Conservation (phyloP, 192 early-diverging fungal genomes). For the Entomortierella lignicola region DNA sequence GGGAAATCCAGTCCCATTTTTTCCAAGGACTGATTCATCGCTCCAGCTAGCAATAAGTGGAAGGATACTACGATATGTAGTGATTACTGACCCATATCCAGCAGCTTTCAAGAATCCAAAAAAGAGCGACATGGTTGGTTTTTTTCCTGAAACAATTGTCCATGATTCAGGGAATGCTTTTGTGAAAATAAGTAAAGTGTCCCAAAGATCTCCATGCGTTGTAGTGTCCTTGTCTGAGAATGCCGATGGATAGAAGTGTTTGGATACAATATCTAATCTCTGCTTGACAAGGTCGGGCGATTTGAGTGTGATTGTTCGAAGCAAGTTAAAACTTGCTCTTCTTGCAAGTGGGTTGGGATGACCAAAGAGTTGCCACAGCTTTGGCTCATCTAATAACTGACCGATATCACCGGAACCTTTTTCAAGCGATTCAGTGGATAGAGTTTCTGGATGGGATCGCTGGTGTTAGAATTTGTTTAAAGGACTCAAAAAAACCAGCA, state of each 20-base stretch:
- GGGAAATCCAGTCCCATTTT: constrained; percentile 48
- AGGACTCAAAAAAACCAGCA: neutral
- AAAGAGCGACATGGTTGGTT: constrained; percentile 70
- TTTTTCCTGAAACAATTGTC: constrained; percentile 65
- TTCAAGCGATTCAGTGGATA: constrained; percentile 33
- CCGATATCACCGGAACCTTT: constrained; percentile 56
- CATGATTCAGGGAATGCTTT: constrained; percentile 76
- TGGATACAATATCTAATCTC: constrained; percentile 61
- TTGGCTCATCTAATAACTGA: constrained; percentile 60
- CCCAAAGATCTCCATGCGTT: constrained; percentile 87
- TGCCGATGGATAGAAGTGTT: constrained; percentile 68
- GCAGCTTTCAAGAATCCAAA: constrained; percentile 76
- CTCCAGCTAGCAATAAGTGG: constrained; percentile 66
- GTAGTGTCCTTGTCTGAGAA: constrained; percentile 81
- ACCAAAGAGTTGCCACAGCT: constrained; percentile 65
- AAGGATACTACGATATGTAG: constrained; percentile 83
- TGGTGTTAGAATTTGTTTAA: neutral
- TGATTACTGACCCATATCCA: constrained; percentile 69
- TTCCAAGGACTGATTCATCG: constrained; percentile 38
- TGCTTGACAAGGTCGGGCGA: constrained; percentile 62
- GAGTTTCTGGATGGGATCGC: constrained; percentile 12
- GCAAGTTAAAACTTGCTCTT: constrained; percentile 67
- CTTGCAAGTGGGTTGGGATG: constrained; percentile 65
- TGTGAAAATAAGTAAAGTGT: constrained; percentile 83
- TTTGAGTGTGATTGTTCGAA: constrained; percentile 61